Conservation (phyloP, 331 rosid species). For the Ulmus americana region DNA sequence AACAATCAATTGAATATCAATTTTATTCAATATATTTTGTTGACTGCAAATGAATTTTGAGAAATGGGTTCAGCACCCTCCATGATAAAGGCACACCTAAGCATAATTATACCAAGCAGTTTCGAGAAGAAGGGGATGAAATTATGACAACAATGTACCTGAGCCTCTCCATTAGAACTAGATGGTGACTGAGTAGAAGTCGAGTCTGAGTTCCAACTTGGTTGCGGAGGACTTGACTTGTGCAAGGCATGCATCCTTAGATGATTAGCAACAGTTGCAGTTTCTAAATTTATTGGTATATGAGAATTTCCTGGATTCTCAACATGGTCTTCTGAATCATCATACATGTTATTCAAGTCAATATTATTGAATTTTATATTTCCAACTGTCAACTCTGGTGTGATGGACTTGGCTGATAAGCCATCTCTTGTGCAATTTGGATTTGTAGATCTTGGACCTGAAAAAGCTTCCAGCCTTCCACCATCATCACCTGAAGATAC, state of each 20-base stretch:
- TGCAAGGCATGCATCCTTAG: slow-evolving; percentile 44
- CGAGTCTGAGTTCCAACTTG: slow-evolving; percentile 75
- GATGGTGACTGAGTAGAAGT: slow-evolving; percentile 78
- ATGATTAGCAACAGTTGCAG: slow-evolving; percentile 38
- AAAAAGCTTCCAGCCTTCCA: slow-evolving; percentile 26
- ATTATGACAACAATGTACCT: slow-evolving; percentile 39
- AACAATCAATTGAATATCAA: not conserved
- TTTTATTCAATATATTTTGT: not conserved
- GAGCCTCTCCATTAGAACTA: slow-evolving; percentile 82
- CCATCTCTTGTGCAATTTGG: slow-evolving; percentile 36
- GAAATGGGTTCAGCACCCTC: slow-evolving; percentile 7
- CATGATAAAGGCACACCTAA: slow-evolving; percentile 1
- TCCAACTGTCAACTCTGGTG: slow-evolving; percentile 19
- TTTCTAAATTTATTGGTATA: slow-evolving; percentile 36
- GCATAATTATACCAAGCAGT: slow-evolving; percentile 2
- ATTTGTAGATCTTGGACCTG: slow-evolving; percentile 17
- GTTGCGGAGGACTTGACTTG: slow-evolving; percentile 75
- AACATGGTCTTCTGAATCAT: slow-evolving; percentile 42
- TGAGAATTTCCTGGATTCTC: slow-evolving; percentile 42
- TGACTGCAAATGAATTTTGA: not conserved
- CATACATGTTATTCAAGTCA: slow-evolving; percentile 56
- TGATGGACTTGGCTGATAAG: slow-evolving; percentile 24
- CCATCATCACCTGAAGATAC: slow-evolving; percentile 28
- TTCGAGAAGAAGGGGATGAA: slow-evolving; percentile 1
- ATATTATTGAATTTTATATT: slow-evolving; percentile 44